Percentiles rank a stretch among this genome's conserved stretches.
These are phyloP conservation scores for Neurospora terricola DNA, from an alignment of 495 filamentous ascomycete species.

Conservation along the genomic window DNA sequence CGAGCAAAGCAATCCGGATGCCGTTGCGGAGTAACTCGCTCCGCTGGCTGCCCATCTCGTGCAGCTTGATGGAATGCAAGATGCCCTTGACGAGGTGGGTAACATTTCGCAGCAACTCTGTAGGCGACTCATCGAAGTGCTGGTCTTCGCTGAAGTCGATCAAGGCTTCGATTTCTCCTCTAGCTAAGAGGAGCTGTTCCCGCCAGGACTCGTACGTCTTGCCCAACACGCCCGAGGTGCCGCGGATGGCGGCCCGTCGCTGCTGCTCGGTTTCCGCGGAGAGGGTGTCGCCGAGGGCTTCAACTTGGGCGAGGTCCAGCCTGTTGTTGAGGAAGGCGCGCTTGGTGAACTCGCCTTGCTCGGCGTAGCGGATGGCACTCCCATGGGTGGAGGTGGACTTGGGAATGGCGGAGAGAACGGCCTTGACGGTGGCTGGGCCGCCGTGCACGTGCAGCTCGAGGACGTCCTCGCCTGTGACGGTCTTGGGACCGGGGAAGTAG, in stretches of 20 bases:
- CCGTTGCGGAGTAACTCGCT: conserved; percentile 81
- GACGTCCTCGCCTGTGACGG: conserved; percentile 85
- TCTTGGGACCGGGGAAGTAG: conserved; percentile 76
- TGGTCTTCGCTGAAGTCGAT: conserved; percentile 98
- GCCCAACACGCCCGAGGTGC: conserved; percentile 58
- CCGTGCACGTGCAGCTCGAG: conserved; percentile 92
- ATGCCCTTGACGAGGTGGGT: conserved; percentile 51
- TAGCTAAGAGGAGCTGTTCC: conserved; percentile 61
- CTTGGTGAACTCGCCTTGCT: conserved; percentile 91
- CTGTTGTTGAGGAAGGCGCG: conserved; percentile 84
- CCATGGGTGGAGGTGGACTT: conserved; percentile 12
- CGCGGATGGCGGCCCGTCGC: conserved; percentile 72
- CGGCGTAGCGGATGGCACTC: conserved; percentile 67
- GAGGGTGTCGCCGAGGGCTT: conserved; percentile 78
- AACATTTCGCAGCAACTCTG: conserved; percentile 58
- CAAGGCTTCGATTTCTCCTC: conserved; percentile 86
- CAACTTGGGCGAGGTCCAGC: conserved; percentile 84
- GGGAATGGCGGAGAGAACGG: conserved; percentile 71
- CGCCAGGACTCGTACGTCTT: conserved; percentile 81
- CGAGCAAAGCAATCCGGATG: conserved; percentile 75
- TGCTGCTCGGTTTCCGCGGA: conserved; percentile 90
- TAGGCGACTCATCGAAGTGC: conserved; percentile 84
- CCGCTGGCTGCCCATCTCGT: conserved; percentile 65
- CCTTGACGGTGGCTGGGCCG: conserved; percentile 77
- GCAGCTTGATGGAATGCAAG: conserved; percentile 48